phyloP scores from a whole-genome alignment of 1,139 yeast genomes.

The Yamadazyma spencermartinsiae region DNA sequence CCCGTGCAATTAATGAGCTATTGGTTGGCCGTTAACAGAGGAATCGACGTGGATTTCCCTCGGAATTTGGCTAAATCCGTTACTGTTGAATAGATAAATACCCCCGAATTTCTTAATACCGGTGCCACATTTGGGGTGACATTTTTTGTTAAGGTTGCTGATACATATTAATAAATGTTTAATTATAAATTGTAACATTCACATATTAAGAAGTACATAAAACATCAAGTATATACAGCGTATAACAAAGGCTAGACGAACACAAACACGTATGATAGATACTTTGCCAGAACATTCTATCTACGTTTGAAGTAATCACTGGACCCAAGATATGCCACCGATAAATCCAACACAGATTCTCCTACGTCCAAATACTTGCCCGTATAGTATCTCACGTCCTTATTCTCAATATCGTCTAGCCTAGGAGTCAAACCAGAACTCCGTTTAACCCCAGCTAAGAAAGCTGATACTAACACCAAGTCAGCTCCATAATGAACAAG shows the following conservation, averaged over 20 bases:
- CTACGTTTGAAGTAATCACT: conserved; percentile 64
- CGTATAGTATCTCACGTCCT: conserved; percentile 59
- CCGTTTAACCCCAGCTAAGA: conserved; percentile 87
- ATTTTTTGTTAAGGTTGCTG: background rate
- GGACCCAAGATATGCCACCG: conserved; percentile 69
- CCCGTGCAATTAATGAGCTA: conserved; percentile 96
- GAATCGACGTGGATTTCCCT: conserved; percentile 98
- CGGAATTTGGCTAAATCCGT: conserved; percentile 98
- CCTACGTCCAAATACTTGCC: conserved; percentile 77
- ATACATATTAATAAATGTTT: conserved; percentile 1
- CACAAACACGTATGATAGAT: no score
- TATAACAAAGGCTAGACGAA: no score
- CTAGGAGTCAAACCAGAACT: conserved; percentile 73
- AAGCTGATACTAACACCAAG: conserved; percentile 73
- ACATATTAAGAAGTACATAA: no score
- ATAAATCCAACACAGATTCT: conserved; percentile 76
- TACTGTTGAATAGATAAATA: conserved; percentile 69
- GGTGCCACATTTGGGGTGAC: conserved; percentile 3
- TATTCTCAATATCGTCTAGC: conserved; percentile 31
- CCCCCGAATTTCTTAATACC: background rate
- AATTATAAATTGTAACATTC: background rate
- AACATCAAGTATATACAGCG: no score
- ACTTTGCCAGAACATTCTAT: no score
- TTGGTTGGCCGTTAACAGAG: conserved; percentile 95
- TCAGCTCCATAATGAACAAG: conserved; percentile 70